These are phyloP conservation scores for Tilletia indica DNA, from an alignment of 1,284 basidiomycete genomes.

Conservation along the genomic window DNA sequence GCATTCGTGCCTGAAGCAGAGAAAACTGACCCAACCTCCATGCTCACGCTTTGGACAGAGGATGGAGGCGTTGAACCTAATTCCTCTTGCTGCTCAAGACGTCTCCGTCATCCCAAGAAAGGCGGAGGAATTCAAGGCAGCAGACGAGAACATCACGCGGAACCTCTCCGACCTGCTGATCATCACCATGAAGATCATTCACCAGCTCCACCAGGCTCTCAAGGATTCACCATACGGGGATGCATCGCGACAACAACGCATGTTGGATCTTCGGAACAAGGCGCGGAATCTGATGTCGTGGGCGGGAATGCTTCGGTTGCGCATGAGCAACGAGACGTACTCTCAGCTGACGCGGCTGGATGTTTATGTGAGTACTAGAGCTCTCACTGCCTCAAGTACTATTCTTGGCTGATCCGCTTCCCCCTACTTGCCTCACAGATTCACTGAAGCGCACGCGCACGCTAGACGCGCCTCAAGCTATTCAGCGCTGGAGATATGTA, in stretches of 20 bases:
- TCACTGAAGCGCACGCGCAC: background rate
- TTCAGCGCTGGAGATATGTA: too few relatives aligned
- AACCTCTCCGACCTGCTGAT: conserved; percentile 86
- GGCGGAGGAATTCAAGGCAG: conserved; percentile 85
- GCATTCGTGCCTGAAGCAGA: background rate
- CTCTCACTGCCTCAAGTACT: background rate
- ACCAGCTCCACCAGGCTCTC: conserved; percentile 56
- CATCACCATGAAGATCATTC: conserved; percentile 89
- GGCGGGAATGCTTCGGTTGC: conserved; percentile 54
- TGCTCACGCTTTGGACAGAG: conserved; percentile 60
- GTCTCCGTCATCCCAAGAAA: conserved; percentile 79
- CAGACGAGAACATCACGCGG: conserved; percentile 78
- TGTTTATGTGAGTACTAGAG: conserved; percentile 37
- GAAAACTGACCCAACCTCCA: conserved; percentile 3
- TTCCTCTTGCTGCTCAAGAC: conserved; percentile 72
- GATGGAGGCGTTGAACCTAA: conserved; percentile 82
- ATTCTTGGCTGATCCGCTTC: background rate
- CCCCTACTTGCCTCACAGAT: conserved; percentile 1
- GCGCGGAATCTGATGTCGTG: conserved; percentile 54
- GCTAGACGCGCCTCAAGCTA: too few relatives aligned
- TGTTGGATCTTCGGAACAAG: conserved; percentile 49
- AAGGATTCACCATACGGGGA: conserved; percentile 47
- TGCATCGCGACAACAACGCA: conserved; percentile 27
- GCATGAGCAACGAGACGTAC: conserved; percentile 55
- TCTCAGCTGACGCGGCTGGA: conserved; percentile 53